phyloP scores from a whole-genome alignment of 441 rosid genomes.

The Biscutella laevigata region DNA sequence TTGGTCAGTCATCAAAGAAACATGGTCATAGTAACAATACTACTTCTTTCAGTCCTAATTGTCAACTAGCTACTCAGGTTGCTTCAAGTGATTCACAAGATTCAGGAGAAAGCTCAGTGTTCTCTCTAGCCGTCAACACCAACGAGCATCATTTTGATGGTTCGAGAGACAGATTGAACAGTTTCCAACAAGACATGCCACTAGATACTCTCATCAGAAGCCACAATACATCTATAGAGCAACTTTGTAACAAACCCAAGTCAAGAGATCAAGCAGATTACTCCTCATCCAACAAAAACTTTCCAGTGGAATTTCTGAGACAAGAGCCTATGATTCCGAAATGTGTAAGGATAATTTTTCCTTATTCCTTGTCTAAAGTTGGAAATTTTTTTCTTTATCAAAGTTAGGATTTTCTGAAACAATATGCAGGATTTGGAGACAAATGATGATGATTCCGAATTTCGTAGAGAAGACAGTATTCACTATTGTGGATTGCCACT shows the following conservation, averaged over 20 bases:
- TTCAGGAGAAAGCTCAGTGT: conserved; percentile 28
- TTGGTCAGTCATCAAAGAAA: conserved; percentile 23
- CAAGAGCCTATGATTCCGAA: conserved; percentile 21
- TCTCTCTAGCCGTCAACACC: conserved; percentile 23
- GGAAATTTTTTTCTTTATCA: too few species aligned
- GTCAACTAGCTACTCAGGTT: conserved; percentile 21
- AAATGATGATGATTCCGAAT: conserved; percentile 24
- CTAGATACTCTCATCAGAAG: conserved; percentile 26
- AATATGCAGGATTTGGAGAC: conserved; percentile 29
- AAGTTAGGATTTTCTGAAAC: too few species aligned
- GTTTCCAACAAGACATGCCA: conserved; percentile 24
- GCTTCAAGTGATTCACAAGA: conserved; percentile 29
- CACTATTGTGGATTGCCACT: conserved; percentile 20
- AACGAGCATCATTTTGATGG: conserved; percentile 24
- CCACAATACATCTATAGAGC: conserved; percentile 22
- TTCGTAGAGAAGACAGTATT: conserved; percentile 24
- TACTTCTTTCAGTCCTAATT: conserved; percentile 20
- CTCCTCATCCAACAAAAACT: conserved; percentile 17
- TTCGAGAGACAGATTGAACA: conserved; percentile 19
- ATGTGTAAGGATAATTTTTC: conserved; percentile 36
- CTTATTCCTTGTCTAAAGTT: background rate
- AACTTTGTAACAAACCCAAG: conserved; percentile 11
- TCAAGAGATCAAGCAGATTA: conserved; percentile 24
- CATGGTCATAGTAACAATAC: conserved; percentile 22
- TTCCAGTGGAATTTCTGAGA: conserved; percentile 17